phyloP scores from a whole-genome alignment of 108 stramenopile species.

The Cyclotella baltica region DNA sequence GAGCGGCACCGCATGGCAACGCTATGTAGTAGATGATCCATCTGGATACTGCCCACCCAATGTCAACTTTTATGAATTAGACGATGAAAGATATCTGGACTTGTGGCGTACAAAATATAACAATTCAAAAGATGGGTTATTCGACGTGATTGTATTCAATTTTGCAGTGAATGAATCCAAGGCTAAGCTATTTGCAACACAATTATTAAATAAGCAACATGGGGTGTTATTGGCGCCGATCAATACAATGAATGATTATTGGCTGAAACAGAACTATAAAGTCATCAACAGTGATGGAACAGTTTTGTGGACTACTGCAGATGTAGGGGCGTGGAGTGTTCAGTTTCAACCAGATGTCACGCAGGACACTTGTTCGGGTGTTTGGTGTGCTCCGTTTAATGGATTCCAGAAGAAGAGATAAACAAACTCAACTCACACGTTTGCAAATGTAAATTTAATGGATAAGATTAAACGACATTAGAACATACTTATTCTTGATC shows the following conservation, averaged over 20 bases:
- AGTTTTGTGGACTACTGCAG: conserved; percentile 62
- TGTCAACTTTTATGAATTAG: conserved; percentile 76
- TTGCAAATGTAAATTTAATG: no score
- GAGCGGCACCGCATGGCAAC: conserved; percentile 78
- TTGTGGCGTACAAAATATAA: conserved; percentile 2
- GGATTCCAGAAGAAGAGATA: conserved; percentile 73
- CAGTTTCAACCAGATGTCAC: conserved; percentile 93
- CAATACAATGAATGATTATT: conserved; percentile 82
- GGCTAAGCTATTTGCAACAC: conserved; percentile 63
- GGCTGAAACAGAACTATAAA: conserved; percentile 84
- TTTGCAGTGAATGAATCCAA: conserved; percentile 86
- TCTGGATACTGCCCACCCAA: conserved; percentile 58
- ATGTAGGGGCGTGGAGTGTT: conserved; percentile 92
- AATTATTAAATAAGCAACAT: conserved; percentile 60
- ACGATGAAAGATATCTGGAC: conserved; percentile 80
- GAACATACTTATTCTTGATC: background rate
- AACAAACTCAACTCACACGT: background rate
- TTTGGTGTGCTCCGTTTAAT: conserved; percentile 90
- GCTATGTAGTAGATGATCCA: conserved; percentile 68
- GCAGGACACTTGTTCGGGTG: conserved; percentile 83
- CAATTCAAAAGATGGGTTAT: conserved; percentile 26
- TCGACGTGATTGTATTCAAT: conserved; percentile 82
- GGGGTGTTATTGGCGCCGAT: conserved; percentile 80
- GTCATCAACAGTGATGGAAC: conserved; percentile 62
- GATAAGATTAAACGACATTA: no score